Conservation (phyloP, 2,329 filamentous ascomycete genomes). For the Gremmenia infestans region DNA sequence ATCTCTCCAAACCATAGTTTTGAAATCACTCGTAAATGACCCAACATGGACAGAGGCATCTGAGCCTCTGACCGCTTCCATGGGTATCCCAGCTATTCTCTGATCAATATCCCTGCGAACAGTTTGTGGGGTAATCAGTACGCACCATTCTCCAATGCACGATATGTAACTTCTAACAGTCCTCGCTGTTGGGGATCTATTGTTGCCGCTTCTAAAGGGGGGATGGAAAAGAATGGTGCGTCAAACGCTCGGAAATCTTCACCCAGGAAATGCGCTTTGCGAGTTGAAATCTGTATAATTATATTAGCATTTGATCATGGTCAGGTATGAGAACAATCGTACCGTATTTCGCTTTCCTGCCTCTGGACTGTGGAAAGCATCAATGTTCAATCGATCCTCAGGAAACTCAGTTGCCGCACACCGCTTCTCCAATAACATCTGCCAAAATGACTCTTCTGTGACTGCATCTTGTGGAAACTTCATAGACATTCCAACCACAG, state of each 20-base stretch:
- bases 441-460: constrained; percentile 62
- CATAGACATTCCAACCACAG: constrained; percentile 47
- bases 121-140: neutral
- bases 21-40: neutral
- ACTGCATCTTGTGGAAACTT: constrained; percentile 46
- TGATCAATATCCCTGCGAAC: too few relatives aligned
- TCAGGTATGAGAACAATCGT: neutral
- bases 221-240: constrained; percentile 36
- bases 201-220: constrained; percentile 29
- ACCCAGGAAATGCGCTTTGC: constrained; percentile 27
- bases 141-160: constrained; percentile 1
- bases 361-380: constrained; percentile 38
- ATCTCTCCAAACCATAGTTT: neutral
- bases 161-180: neutral
- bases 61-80: neutral
- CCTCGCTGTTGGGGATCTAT: constrained; percentile 11
- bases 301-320: neutral
- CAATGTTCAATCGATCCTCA: constrained; percentile 41
- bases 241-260: constrained; percentile 33
- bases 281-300: neutral
- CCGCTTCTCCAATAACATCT: constrained; percentile 66
- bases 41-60: neutral
- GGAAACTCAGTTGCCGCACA: constrained; percentile 43
- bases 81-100: constrained; percentile 1
- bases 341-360: constrained; percentile 15